phyloP scores from a whole-genome alignment of 257 asterid genomes.

The Nicotiana noctiflora region DNA sequence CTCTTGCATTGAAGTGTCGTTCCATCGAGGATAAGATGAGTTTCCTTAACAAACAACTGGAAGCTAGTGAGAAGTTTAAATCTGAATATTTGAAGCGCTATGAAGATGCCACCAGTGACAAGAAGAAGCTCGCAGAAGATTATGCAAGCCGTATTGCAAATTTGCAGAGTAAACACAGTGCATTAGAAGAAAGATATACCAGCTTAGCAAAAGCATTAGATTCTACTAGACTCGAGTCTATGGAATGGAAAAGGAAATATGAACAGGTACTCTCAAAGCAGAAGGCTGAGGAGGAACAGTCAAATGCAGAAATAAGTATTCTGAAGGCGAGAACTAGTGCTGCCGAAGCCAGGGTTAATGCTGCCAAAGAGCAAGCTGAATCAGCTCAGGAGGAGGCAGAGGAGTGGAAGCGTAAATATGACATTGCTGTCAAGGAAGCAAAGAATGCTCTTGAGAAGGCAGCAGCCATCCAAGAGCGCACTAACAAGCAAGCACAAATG shows the following conservation, averaged over 20 bases:
- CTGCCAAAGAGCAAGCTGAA: constrained; percentile 85
- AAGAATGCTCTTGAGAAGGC: constrained; percentile 91
- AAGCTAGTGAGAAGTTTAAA: constrained; percentile 80
- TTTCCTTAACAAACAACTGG: constrained; percentile 78
- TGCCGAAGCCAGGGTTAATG: constrained; percentile 95
- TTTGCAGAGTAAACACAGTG: constrained; percentile 68
- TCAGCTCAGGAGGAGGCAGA: constrained; percentile 94
- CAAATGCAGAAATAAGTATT: constrained; percentile 61
- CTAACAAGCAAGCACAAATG: constrained; percentile 64
- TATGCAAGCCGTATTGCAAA: constrained; percentile 66
- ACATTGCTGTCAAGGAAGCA: constrained; percentile 73
- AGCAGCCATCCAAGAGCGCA: constrained; percentile 79
- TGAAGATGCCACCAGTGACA: constrained; percentile 79
- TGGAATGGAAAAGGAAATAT: constrained; percentile 86
- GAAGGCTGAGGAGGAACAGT: constrained; percentile 78
- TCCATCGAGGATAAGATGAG: constrained; percentile 72
- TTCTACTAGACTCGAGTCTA: constrained; percentile 52
- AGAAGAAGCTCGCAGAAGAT: constrained; percentile 74
- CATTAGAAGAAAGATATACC: constrained; percentile 77
- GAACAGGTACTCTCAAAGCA: constrained; percentile 54
- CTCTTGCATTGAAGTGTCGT: constrained; percentile 76
- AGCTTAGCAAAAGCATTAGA: constrained; percentile 60
- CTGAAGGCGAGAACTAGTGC: constrained; percentile 82
- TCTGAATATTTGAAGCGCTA: constrained; percentile 88
- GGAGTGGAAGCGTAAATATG: constrained; percentile 95